These are phyloP conservation scores for Aphanomyces stellatus DNA, from an alignment of 352 stramenopile genomes.

Conservation along the genomic window DNA sequence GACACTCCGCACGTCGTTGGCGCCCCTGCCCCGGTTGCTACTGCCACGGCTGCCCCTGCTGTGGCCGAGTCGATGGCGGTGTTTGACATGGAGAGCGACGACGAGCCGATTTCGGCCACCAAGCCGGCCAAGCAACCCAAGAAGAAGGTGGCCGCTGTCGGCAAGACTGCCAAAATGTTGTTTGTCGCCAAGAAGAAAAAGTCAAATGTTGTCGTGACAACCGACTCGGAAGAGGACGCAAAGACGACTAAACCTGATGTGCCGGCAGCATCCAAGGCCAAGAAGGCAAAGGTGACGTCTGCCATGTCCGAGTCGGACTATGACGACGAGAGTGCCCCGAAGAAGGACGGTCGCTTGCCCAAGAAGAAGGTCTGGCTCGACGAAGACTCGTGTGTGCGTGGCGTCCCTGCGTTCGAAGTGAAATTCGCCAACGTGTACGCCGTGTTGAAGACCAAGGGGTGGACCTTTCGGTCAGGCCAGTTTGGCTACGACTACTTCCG, in stretches of 20 bases:
- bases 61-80: not conserved
- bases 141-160: not conserved
- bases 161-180: too few relatives aligned
- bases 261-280: too few relatives aligned
- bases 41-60: too few relatives aligned
- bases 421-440: constrained; percentile 14
- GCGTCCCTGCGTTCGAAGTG: constrained; percentile 9
- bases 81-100: constrained; percentile 6
- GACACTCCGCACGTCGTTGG: too few relatives aligned
- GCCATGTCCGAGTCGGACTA: not conserved
- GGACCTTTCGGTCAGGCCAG: not conserved
- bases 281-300: not conserved
- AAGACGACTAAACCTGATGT: too few relatives aligned
- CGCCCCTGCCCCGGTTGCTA: too few relatives aligned
- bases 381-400: not conserved
- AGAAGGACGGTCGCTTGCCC: not conserved
- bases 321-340: not conserved
- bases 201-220: not conserved
- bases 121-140: not conserved
- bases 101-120: not conserved
- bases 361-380: not conserved
- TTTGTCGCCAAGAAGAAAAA: not conserved
- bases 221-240: too few relatives aligned
- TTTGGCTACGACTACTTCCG: constrained; percentile 13
- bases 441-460: not conserved